Evolutionary conservation across 441 rosid genomes (phyloP).

Genomic region (Adansonia madagascariensis): DNA sequence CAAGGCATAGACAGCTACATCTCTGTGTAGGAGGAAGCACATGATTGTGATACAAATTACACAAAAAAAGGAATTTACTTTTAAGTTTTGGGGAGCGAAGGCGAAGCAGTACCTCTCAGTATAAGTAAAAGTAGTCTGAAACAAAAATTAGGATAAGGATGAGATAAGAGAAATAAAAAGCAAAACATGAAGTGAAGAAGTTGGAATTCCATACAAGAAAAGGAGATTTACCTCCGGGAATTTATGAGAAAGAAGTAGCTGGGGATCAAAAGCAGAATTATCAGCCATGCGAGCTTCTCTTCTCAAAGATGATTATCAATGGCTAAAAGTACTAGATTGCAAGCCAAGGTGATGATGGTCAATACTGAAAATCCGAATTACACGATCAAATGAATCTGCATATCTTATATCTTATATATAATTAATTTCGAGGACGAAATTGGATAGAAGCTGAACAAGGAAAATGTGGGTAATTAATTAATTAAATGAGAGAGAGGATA

Average conservation of each 20-base stretch:
- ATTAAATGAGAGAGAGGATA: too few relatives aligned
- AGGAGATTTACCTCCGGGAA: constrained; percentile 56
- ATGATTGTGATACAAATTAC: neutral
- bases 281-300: constrained; percentile 44
- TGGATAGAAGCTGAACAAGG: too few relatives aligned
- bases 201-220: neutral
- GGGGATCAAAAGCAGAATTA: constrained; percentile 46
- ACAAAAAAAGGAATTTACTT: neutral
- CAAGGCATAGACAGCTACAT: constrained; percentile 81
- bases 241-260: constrained; percentile 57
- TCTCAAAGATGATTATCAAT: neutral
- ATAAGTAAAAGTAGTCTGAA: constrained; percentile 50
- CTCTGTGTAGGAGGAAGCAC: constrained; percentile 46
- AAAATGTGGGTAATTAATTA: too few relatives aligned
- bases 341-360: neutral
- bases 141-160: neutral
- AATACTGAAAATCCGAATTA: neutral
- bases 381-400: neutral
- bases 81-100: neutral
- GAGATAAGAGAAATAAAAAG: constrained; percentile 3
- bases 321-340: neutral
- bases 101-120: constrained; percentile 54
- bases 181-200: neutral
- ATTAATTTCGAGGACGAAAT: too few relatives aligned
- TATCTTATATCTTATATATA: neutral